Percentiles rank a stretch among this genome's conserved stretches.
These are phyloP conservation scores for Sporothrix euskadiensis DNA, from an alignment of 2,329 filamentous ascomycete genomes.

Conservation along the genomic window DNA sequence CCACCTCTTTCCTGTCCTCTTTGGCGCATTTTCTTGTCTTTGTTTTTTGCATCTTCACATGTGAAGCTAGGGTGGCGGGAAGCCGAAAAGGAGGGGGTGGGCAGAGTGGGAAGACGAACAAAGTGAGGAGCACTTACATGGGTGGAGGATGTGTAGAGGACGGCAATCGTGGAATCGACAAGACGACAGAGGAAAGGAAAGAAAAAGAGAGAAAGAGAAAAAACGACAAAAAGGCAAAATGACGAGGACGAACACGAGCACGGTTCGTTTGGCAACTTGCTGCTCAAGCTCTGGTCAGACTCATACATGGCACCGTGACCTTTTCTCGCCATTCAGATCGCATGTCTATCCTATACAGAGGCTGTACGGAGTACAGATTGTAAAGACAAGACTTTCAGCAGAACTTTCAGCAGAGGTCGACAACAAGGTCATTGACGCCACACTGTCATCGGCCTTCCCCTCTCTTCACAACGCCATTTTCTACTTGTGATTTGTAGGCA, in stretches of 20 bases:
- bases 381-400: not conserved
- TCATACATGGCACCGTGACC: not conserved
- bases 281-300: not conserved
- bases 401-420: not conserved
- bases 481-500: slow-evolving; percentile 4
- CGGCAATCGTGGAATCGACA: slow-evolving; percentile 5
- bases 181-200: not conserved
- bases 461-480: not conserved
- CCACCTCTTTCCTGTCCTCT: not conserved
- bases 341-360: not conserved
- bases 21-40: not conserved
- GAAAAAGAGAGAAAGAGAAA: not conserved
- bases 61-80: slow-evolving; percentile 14
- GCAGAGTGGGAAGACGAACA: not conserved
- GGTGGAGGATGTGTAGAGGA: not conserved
- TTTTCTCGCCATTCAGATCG: not conserved
- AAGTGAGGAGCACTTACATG: not conserved
- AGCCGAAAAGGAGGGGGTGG: slow-evolving; percentile 19
- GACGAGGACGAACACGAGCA: not conserved
- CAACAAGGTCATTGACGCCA: not conserved
- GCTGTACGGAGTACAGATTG: not conserved
- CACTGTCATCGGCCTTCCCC: not conserved
- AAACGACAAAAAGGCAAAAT: not conserved
- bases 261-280: not conserved
- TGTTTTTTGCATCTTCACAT: slow-evolving; percentile 20